Conservation (phyloP, 2,329 filamentous ascomycete species). For the Colletotrichum chlorophyti region DNA sequence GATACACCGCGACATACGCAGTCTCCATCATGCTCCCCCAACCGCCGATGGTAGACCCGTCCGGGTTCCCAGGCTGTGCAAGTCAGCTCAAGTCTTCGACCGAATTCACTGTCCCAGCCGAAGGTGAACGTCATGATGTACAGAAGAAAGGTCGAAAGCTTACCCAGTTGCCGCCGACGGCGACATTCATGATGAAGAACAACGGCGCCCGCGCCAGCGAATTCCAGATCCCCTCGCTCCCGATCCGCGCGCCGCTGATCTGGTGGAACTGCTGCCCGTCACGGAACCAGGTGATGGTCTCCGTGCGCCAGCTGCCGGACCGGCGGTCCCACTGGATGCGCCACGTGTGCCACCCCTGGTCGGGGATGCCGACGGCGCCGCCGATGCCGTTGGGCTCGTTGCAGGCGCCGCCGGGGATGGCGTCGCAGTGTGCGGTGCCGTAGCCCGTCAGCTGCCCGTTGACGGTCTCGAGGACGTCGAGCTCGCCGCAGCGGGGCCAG, state of each 20-base stretch:
- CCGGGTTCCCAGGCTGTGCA: constrained; percentile 40
- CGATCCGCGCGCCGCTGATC: constrained; percentile 49
- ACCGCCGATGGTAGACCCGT: constrained; percentile 41
- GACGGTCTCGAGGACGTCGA: constrained; percentile 58
- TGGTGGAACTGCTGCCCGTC: constrained; percentile 52
- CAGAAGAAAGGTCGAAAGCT: constrained; percentile 28
- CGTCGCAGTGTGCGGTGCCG: constrained; percentile 56
- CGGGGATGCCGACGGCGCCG: constrained; percentile 44
- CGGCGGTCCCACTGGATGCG: constrained; percentile 54
- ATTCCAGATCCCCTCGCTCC: constrained; percentile 49
- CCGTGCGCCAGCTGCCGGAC: constrained; percentile 47
- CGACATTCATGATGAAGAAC: constrained; percentile 56
- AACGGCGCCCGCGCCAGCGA: constrained; percentile 49
- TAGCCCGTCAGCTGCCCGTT: constrained; percentile 52
- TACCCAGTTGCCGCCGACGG: constrained; percentile 53
- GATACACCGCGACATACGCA: constrained; percentile 47
- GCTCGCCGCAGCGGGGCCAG: constrained; percentile 58
- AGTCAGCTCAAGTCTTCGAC: not conserved
- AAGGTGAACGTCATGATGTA: no score
- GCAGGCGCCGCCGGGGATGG: constrained; percentile 51
- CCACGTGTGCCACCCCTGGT: constrained; percentile 55
- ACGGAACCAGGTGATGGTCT: constrained; percentile 56
- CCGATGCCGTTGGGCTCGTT: constrained; percentile 53
- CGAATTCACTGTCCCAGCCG: no score
- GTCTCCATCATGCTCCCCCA: constrained; percentile 50